Conservation (phyloP, 352 stramenopile species). For the Hyaloperonospora brassicae region DNA sequence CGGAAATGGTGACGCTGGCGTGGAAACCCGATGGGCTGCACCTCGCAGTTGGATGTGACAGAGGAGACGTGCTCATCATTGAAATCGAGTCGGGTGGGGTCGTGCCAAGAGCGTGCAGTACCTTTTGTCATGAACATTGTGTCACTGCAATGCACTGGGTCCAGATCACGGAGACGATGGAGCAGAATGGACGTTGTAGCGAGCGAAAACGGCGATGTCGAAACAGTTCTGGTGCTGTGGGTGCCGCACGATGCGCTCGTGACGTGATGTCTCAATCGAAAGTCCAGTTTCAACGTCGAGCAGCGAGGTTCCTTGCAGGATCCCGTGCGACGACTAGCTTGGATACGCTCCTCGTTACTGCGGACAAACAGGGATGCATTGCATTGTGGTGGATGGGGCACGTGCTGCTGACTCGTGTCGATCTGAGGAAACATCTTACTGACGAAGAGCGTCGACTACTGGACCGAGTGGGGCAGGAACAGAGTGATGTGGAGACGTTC, state of each 20-base stretch:
- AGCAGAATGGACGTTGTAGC: not conserved
- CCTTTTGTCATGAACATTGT: constrained; percentile 28
- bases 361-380: constrained; percentile 32
- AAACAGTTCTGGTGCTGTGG: not conserved
- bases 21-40: constrained; percentile 63
- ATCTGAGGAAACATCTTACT: constrained; percentile 26
- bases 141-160: constrained; percentile 63
- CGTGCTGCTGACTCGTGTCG: constrained; percentile 39
- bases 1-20: constrained; percentile 42
- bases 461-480: constrained; percentile 8
- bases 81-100: constrained; percentile 47
- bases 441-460: constrained; percentile 16
- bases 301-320: constrained; percentile 24
- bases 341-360: constrained; percentile 43
- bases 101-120: constrained; percentile 24
- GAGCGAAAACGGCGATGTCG: constrained; percentile 6
- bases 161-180: constrained; percentile 3
- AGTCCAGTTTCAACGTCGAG: constrained; percentile 28
- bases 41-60: constrained; percentile 58
- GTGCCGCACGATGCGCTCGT: not conserved
- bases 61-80: constrained; percentile 63
- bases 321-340: not conserved
- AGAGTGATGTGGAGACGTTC: constrained; percentile 7
- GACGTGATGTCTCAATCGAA: constrained; percentile 14
- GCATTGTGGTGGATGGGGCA: constrained; percentile 57